Evolutionary conservation across 768 basidiomycete species (phyloP), one percentile per base, ranked within the genome.

Genomic region (Mycena filopes): DNA sequence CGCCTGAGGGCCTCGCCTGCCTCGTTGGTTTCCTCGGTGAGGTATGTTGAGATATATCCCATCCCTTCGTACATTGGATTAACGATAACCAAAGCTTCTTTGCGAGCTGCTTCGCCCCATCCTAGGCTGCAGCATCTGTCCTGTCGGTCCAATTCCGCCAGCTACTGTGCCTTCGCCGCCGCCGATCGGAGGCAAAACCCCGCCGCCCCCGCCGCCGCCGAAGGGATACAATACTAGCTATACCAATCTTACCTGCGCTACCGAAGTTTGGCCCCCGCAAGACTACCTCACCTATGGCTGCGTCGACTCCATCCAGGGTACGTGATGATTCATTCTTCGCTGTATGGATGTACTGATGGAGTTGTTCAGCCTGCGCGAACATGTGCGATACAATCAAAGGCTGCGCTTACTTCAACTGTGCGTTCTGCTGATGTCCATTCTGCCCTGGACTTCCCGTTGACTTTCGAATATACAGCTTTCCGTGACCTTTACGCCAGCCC

Each of bases 401-500:
- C 0, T 69, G 68, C 45, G 21, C 25, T 6, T 65, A 13, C 31
- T 16, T 18, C 31, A 69, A 69, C 41, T 42, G 67, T 68, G 42
- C 40, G 67, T 29, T 11, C 18, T 40, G 7, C 50, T 0, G 6
- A 28, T n/a, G 5, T n/a, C 11, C n/a, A n/a, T 21, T 28, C 6
- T 28, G 45, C 42, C 29, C 9, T n/a, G n/a, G n/a, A 43, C 21
- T 13, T 28, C 0, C 20, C 0, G 28, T 49, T 28, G 43, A 26
- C 18, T 23, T 15, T 13, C 18, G 18, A 0, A 18, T 31, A n/a
- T 15, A 15, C 53, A 68, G 67, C 38, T 15, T 68, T 63, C 57
- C 45, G 66, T 55, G 68, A 69, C 49, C n/a, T 40, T 31, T 62
- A 69, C 46, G 58, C 59, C 18, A 48, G 59, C 1, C 1, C 56